These are phyloP conservation scores for Sugiyamaella neomexicana DNA, from an alignment of 1,139 yeast species.

Conservation along the genomic window DNA sequence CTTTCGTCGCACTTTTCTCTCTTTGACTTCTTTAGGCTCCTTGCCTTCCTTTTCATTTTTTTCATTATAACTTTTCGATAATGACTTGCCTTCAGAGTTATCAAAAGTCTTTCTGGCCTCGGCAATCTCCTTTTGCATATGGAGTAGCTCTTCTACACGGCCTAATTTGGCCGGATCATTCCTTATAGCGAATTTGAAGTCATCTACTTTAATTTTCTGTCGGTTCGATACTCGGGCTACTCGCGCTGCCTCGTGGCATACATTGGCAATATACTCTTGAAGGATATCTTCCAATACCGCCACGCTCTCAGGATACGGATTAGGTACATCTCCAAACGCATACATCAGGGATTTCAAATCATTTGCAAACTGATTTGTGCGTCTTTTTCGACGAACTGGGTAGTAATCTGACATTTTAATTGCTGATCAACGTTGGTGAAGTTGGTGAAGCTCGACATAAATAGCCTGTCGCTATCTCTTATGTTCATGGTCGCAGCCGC, in stretches of 20 bases:
- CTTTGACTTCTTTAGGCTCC: constrained; percentile 22
- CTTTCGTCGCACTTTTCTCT: constrained; percentile 17
- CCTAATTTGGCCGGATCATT: constrained; percentile 83
- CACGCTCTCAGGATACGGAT: constrained; percentile 74
- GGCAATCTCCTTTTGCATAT: constrained; percentile 70
- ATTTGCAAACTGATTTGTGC: constrained; percentile 42
- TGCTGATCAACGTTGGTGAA: neutral
- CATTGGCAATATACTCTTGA: constrained; percentile 69
- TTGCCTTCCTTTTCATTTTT: constrained; percentile 33
- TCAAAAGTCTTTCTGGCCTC: constrained; percentile 84
- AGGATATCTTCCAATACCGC: constrained; percentile 82
- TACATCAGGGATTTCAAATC: constrained; percentile 67
- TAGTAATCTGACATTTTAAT: constrained; percentile 16
- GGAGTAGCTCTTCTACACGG: constrained; percentile 75
- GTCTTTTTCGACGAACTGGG: constrained; percentile 22
- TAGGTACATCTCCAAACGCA: constrained; percentile 83
- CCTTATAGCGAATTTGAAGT: constrained; percentile 79
- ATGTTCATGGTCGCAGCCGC: neutral
- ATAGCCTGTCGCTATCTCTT: neutral
- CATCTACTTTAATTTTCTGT: constrained; percentile 79
- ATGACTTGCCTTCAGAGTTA: constrained; percentile 55
- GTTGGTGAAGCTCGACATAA: constrained; percentile 1
- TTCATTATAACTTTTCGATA: constrained; percentile 41
- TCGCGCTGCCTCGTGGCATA: constrained; percentile 60
- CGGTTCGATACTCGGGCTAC: constrained; percentile 57